Percentiles rank a stretch among this genome's conserved stretches.
Conservation (phyloP, 225 moss, liverwort and hornwort species). For the Physcomitrellopsis africana region DNA sequence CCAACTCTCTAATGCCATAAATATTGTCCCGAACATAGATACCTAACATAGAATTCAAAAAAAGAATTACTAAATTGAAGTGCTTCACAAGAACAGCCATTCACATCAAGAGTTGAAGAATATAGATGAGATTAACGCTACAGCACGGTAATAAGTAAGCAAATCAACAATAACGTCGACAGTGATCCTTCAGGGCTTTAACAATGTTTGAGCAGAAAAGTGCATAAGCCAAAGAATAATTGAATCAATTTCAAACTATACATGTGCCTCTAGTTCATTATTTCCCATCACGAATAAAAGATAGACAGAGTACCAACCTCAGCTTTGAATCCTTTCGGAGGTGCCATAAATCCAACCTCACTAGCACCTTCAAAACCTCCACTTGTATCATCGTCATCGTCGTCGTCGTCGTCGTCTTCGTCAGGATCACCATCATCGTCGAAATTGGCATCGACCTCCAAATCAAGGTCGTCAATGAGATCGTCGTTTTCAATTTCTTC, state of each 20-base stretch:
- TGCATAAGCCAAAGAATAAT: neutral
- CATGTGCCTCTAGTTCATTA: neutral
- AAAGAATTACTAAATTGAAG: slow-evolving; percentile 12
- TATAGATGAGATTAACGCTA: slow-evolving; percentile 9
- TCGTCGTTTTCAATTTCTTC: slow-evolving; percentile 31
- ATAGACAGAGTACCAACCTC: slow-evolving; percentile 55
- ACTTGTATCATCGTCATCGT: slow-evolving; percentile 42
- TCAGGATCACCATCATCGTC: slow-evolving; percentile 27
- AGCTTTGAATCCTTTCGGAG: slow-evolving; percentile 85
- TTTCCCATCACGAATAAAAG: slow-evolving; percentile 9
- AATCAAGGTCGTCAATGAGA: slow-evolving; percentile 21
- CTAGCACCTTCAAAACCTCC: slow-evolving; percentile 62
- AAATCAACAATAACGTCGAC: neutral
- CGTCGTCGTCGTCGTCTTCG: slow-evolving; percentile 43
- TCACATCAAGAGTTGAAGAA: slow-evolving; percentile 7
- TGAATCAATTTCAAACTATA: neutral
- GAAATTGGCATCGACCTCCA: slow-evolving; percentile 3
- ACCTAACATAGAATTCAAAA: slow-evolving; percentile 49
- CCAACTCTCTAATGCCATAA: slow-evolving; percentile 87
- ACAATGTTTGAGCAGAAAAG: neutral
- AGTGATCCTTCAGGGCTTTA: neutral
- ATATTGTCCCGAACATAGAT: slow-evolving; percentile 78
- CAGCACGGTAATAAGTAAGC: slow-evolving; percentile 17
- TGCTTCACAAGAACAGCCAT: neutral
- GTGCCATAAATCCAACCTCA: slow-evolving; percentile 67